Conservation (phyloP, 139 green algal genomes). For the Picochlorum sp. region DNA sequence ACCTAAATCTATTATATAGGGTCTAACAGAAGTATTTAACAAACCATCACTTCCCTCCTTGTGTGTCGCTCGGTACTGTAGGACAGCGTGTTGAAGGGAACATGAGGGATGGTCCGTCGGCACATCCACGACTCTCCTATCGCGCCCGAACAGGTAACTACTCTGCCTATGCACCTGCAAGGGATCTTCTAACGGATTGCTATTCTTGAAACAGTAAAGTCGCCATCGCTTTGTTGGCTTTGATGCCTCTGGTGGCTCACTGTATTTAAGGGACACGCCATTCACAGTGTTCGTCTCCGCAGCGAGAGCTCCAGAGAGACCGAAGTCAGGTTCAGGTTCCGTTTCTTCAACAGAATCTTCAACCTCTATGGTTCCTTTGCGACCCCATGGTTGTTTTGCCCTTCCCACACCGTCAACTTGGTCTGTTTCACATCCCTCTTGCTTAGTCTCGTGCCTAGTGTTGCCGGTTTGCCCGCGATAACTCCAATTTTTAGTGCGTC, state of each 20-base stretch:
- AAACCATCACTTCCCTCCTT: slow-evolving; percentile 41
- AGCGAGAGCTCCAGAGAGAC: slow-evolving; percentile 71
- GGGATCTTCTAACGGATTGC: slow-evolving; percentile 31
- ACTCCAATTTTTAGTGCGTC: too few relatives aligned
- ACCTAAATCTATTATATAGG: slow-evolving; percentile 93
- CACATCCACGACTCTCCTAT: slow-evolving; percentile 76
- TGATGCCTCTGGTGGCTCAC: slow-evolving; percentile 60
- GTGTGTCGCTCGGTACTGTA: slow-evolving; percentile 62
- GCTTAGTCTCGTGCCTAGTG: too few relatives aligned
- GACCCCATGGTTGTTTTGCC: neutral
- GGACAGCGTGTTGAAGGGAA: slow-evolving; percentile 92
- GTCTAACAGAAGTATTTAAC: slow-evolving; percentile 38
- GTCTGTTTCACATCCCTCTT: slow-evolving; percentile 20
- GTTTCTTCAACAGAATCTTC: slow-evolving; percentile 1
- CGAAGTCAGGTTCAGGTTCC: slow-evolving; percentile 54
- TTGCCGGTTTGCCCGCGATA: too few relatives aligned
- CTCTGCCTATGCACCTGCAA: slow-evolving; percentile 58
- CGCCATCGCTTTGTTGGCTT: slow-evolving; percentile 70
- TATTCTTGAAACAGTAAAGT: slow-evolving; percentile 90
- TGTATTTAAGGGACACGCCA: slow-evolving; percentile 61
- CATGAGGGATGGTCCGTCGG: slow-evolving; percentile 90
- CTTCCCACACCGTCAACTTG: neutral
- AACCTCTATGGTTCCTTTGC: neutral
- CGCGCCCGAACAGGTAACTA: slow-evolving; percentile 86
- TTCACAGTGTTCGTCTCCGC: slow-evolving; percentile 74